These are phyloP conservation scores for Cordyceps fumosorosea DNA, from an alignment of 2,329 filamentous ascomycete species.

Conservation along the genomic window DNA sequence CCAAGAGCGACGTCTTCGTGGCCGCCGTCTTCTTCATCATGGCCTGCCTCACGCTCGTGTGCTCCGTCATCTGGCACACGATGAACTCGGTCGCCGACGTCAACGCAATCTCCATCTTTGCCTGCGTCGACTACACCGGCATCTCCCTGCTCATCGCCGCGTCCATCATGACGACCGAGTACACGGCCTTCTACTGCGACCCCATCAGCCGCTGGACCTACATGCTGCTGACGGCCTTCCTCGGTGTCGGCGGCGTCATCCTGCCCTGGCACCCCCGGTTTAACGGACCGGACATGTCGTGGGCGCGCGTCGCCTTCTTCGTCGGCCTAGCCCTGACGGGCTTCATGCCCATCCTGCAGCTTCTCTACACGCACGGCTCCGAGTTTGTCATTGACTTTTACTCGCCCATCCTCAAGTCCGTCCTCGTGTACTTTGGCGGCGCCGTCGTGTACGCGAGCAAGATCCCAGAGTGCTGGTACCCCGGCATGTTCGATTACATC, in stretches of 20 bases:
- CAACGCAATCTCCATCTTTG: slow-evolving; percentile 84
- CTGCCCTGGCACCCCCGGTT: slow-evolving; percentile 95
- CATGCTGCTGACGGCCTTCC: slow-evolving; percentile 70
- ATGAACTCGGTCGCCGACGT: slow-evolving; percentile 96
- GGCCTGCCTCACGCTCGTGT: slow-evolving; percentile 88
- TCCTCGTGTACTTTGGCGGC: slow-evolving; percentile 78
- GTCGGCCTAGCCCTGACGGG: slow-evolving; percentile 81
- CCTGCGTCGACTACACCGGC: slow-evolving; percentile 96
- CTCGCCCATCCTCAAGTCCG: slow-evolving; percentile 74
- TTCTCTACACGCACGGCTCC: slow-evolving; percentile 69
- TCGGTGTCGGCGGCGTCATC: slow-evolving; percentile 82
- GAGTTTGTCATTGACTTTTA: slow-evolving; percentile 86
- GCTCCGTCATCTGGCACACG: slow-evolving; percentile 95
- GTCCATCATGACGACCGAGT: slow-evolving; percentile 96
- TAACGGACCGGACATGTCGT: slow-evolving; percentile 87
- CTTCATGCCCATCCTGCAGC: slow-evolving; percentile 80
- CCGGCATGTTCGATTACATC: slow-evolving; percentile 90
- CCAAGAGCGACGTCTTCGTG: slow-evolving; percentile 82
- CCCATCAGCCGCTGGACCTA: slow-evolving; percentile 80
- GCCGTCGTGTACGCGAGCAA: slow-evolving; percentile 87
- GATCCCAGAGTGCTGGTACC: slow-evolving; percentile 86
- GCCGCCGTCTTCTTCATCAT: slow-evolving; percentile 94
- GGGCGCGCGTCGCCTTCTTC: slow-evolving; percentile 88
- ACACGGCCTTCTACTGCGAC: slow-evolving; percentile 98
- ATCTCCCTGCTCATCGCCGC: slow-evolving; percentile 93